Evolutionary conservation across 2,329 filamentous ascomycete genomes (phyloP).

Genomic region (Drechslerella coelobrocha): DNA sequence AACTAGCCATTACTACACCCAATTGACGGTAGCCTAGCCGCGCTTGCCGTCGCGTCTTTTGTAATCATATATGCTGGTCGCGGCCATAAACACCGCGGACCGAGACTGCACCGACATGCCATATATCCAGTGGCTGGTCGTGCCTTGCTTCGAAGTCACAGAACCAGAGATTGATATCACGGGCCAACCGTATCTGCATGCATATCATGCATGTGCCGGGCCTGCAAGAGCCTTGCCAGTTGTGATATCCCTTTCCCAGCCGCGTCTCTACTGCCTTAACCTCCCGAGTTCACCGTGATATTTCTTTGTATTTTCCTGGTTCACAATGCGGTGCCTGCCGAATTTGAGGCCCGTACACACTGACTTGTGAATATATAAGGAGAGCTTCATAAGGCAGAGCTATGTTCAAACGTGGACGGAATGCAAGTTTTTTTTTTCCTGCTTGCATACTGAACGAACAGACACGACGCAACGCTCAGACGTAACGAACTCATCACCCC

Average conservation of each 20-base stretch:
- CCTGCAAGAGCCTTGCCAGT: neutral
- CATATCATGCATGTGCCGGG: neutral
- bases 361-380: too few species aligned
- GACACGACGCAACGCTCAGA: conserved; percentile 2
- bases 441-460: neutral
- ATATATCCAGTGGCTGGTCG: neutral
- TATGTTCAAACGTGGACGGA: neutral
- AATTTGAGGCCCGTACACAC: neutral
- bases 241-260: neutral
- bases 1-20: neutral
- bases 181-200: neutral
- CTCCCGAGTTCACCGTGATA: neutral
- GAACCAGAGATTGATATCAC: neutral
- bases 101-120: too few species aligned
- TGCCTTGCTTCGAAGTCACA: neutral
- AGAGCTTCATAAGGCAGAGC: neutral
- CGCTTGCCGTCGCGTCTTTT: neutral
- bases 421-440: neutral
- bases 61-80: too few species aligned
- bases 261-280: neutral
- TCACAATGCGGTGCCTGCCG: neutral
- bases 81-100: neutral
- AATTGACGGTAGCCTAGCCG: neutral
- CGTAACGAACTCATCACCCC: neutral
- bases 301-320: conserved; percentile 1